Conservation (phyloP, 495 filamentous ascomycete species). For the Penicillium fimorum region DNA sequence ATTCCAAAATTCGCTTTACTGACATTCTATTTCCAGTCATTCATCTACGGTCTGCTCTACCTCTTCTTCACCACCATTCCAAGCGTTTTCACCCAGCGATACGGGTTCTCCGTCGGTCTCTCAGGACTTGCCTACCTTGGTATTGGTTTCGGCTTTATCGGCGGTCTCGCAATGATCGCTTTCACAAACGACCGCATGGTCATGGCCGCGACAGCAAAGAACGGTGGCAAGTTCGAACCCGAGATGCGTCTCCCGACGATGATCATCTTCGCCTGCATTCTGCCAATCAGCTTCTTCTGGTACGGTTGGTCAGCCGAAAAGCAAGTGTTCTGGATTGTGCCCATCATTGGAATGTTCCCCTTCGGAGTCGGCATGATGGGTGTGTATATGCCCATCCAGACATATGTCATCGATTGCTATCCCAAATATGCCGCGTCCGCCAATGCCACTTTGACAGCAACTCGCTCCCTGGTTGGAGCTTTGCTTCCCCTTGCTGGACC, state of each 20-base stretch:
- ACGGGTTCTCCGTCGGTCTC: conserved; percentile 53
- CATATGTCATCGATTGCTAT: conserved; percentile 24
- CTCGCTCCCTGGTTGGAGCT: conserved; percentile 56
- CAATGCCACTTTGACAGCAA: conserved; percentile 52
- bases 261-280: conserved; percentile 52
- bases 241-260: conserved; percentile 66
- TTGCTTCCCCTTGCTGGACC: conserved; percentile 58
- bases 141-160: conserved; percentile 57
- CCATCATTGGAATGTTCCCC: conserved; percentile 30
- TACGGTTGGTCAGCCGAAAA: conserved; percentile 33
- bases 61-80: conserved; percentile 68
- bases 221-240: conserved; percentile 55
- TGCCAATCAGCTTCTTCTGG: conserved; percentile 35
- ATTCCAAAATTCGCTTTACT: not conserved
- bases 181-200: conserved; percentile 58
- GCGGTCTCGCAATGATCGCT: conserved; percentile 49
- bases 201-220: conserved; percentile 49
- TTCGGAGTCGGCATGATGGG: conserved; percentile 30
- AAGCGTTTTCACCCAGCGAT: conserved; percentile 57
- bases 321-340: conserved; percentile 33
- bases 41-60: conserved; percentile 66
- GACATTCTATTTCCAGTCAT: conserved; percentile 15
- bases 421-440: conserved; percentile 49
- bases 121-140: conserved; percentile 61
- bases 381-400: conserved; percentile 18